Base-by-base conservation (phyloP, 2,329 filamentous ascomycete genomes). In the Tolypocladium capitatum region DNA sequence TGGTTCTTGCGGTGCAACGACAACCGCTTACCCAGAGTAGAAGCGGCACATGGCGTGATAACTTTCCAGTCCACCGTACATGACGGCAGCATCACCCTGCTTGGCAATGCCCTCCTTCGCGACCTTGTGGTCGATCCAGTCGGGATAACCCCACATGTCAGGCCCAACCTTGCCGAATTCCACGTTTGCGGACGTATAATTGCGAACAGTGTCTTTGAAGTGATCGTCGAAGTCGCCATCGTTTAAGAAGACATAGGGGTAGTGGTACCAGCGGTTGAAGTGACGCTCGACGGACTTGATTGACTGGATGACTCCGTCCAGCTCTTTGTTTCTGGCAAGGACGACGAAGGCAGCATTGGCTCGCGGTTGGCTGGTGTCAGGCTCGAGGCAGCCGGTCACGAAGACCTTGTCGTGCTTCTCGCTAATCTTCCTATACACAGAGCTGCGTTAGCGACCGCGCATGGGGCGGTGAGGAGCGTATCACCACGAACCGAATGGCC, bases 31-130 rank as follows among this genome's bases (percentile, higher is more conserved):
- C 84, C 91, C 92, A 53, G 92, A 98, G 70, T 98, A 98, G 73
- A 98, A 98, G 57, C 92, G 81, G 65, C 92, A 98, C 92, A 98
- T 98, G 68, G 94, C 84, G 61, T 98, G 92, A 63, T 98, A 98
- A 68, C 90, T 96, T 67, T 97, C 92, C 75, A 98, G 84, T 43
- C 92, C 92, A 64, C 92, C 92, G 64, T 97, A 98, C 92, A 98
- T 98, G 72, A 98, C 94, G 43, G 92, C 92, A 45, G 83, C 83
- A 66, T 98, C 92, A 55, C 92, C 92, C 67, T 98, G 92, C 70
- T 96, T 95, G 47, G 86, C 81, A 60, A 98, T 94, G 51, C 91
- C 91, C 67, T 98, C 92, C 68, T 90, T 89, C 55, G 90, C 91
- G 46, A 96, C 87, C 64, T 92, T 90, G 56, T 81, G 79, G 63